A percentile compares a stretch with the other conserved stretches of the same genome.
Conservation (phyloP, 805 yeast species). For the Suhomyces emberorum region DNA sequence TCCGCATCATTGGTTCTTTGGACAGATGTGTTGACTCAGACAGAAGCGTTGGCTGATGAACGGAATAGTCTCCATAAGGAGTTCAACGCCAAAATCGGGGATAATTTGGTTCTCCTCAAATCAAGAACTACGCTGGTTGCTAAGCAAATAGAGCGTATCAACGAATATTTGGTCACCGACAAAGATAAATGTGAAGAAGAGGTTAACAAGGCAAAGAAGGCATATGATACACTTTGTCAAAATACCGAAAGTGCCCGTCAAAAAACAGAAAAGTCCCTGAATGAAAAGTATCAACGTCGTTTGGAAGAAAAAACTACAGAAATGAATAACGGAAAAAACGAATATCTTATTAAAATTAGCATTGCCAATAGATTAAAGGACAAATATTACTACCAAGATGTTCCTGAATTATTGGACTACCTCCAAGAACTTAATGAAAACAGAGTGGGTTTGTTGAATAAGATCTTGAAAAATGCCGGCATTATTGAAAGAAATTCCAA, state of each 20-base stretch:
- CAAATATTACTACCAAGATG: constrained; percentile 86
- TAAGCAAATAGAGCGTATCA: constrained; percentile 53
- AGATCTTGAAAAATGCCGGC: constrained; percentile 59
- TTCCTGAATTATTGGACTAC: constrained; percentile 85
- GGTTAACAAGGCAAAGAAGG: constrained; percentile 61
- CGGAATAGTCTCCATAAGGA: constrained; percentile 57
- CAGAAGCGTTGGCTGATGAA: constrained; percentile 75
- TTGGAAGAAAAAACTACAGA: constrained; percentile 62
- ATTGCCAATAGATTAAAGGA: constrained; percentile 90
- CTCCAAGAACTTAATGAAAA: constrained; percentile 81
- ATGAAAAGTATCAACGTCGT: constrained; percentile 51
- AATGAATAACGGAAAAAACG: constrained; percentile 87
- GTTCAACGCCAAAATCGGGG: constrained; percentile 55
- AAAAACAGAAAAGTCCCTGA: constrained; percentile 57
- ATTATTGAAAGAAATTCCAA: constrained; percentile 51
- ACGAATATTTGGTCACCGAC: constrained; percentile 53
- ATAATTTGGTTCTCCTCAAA: constrained; percentile 55
- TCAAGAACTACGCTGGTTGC: constrained; percentile 52
- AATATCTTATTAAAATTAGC: constrained; percentile 73
- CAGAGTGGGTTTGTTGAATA: constrained; percentile 68
- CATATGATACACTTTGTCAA: constrained; percentile 79
- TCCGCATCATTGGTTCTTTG: constrained; percentile 84
- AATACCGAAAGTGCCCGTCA: constrained; percentile 76
- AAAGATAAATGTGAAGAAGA: constrained; percentile 51
- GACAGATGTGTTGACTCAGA: constrained; percentile 82